These are phyloP conservation scores for Cytidiella melzeri DNA, from an alignment of 768 basidiomycete species.

Conservation along the genomic window DNA sequence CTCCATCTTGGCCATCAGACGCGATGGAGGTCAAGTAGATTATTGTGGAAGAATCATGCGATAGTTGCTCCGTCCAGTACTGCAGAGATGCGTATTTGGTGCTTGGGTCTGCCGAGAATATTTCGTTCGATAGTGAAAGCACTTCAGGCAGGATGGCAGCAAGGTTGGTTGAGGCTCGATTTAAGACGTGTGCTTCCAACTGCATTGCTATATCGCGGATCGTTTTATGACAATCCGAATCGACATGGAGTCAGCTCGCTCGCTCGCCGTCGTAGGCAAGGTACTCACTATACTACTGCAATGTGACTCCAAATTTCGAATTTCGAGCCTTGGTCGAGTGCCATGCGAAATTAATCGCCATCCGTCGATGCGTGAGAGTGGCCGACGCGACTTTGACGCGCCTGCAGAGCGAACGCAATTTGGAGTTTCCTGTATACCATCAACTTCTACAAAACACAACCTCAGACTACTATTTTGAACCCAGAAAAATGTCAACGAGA, in stretches of 20 bases:
- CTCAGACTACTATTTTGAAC: too few species aligned
- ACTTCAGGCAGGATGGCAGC: constrained; percentile 3
- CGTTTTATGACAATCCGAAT: too few species aligned
- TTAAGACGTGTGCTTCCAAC: not conserved
- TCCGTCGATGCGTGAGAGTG: not conserved
- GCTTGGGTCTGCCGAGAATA: constrained; percentile 16
- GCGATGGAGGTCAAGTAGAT: constrained; percentile 11
- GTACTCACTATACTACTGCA: too few species aligned
- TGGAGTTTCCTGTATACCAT: too few species aligned
- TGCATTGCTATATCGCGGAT: not conserved
- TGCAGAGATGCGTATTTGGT: constrained; percentile 19
- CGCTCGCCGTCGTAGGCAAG: too few species aligned
- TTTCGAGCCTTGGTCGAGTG: too few species aligned
- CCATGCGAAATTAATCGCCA: too few species aligned
- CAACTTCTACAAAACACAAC: not conserved
- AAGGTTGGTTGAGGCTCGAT: not conserved
- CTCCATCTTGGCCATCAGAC: too few species aligned
- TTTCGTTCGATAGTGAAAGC: constrained; percentile 17
- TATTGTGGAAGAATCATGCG: constrained; percentile 12
- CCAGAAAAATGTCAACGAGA: constrained; percentile 76
- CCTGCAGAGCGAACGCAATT: not conserved
- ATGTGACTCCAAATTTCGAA: too few species aligned
- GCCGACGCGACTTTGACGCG: not conserved
- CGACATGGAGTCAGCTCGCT: too few species aligned
- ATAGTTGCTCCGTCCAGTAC: constrained; percentile 15